Conservation (phyloP, 805 yeast genomes). For the Metschnikowia santaceciliae region DNA sequence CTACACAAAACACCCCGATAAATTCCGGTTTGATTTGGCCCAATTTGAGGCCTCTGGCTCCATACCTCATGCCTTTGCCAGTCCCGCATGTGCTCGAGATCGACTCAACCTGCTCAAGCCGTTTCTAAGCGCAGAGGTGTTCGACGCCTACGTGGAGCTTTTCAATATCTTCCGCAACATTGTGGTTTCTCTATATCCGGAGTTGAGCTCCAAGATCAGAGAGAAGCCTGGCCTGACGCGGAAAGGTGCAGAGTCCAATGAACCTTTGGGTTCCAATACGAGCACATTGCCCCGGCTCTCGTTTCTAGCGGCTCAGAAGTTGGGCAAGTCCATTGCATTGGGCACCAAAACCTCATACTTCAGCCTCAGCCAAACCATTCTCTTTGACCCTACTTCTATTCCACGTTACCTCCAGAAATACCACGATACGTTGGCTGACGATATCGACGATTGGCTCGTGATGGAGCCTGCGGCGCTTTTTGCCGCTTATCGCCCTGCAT, state of each 20-base stretch:
- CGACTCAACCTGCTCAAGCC: slow-evolving; percentile 26
- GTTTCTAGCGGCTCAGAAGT: slow-evolving; percentile 21
- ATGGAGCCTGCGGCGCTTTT: slow-evolving; percentile 28
- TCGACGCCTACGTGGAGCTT: slow-evolving; percentile 27
- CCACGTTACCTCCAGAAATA: slow-evolving; percentile 22
- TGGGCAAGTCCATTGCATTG: slow-evolving; percentile 34
- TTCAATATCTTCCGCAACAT: slow-evolving; percentile 28
- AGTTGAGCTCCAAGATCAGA: neutral
- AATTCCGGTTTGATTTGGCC: slow-evolving; percentile 10
- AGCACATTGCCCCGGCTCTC: slow-evolving; percentile 16
- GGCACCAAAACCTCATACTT: slow-evolving; percentile 33
- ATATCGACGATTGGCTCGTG: slow-evolving; percentile 35
- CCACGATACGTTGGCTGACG: slow-evolving; percentile 26
- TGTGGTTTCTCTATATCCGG: slow-evolving; percentile 16
- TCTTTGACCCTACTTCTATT: slow-evolving; percentile 23
- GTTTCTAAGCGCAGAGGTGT: slow-evolving; percentile 25
- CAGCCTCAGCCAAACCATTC: slow-evolving; percentile 26
- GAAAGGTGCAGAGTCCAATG: neutral
- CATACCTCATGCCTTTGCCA: neutral
- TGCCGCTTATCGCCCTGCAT: slow-evolving; percentile 19
- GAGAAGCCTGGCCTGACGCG: neutral
- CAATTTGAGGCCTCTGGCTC: neutral
- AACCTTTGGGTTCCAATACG: neutral
- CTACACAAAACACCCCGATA: slow-evolving; percentile 24
- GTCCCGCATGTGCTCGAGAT: slow-evolving; percentile 18